Evolutionary conservation across 169 alveolate genomes (phyloP), one percentile per base, ranked within the genome.

Genomic region (Besnoitia besnoiti): DNA sequence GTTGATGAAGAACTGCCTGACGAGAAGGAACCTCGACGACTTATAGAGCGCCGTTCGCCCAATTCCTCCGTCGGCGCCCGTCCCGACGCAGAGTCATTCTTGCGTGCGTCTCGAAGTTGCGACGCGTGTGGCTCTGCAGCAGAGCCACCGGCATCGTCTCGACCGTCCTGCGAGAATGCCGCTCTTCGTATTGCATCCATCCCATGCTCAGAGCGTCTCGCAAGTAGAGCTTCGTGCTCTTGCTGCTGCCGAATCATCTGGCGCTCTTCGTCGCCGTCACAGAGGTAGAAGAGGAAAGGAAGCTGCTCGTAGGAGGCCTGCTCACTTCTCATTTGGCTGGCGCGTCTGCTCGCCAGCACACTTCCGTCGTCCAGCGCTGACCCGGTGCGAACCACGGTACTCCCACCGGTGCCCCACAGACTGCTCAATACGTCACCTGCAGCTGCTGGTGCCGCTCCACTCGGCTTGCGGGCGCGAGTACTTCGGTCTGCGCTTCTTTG

Each of bases 181-280:
- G 67, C 67, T 1, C 67, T 16, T 16, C 30, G 30, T 3, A 55
- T 5, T 3, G n/a, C n/a, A n/a, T n/a, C n/a, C n/a, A n/a, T n/a
- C n/a, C n/a, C n/a, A n/a, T n/a, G n/a, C n/a, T n/a, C n/a, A n/a
- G n/a, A n/a, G n/a, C n/a, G n/a, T n/a, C n/a, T n/a, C n/a, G n/a
- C n/a, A n/a, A n/a, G n/a, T 55, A n/a, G 30, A 1, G 67, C 4
- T n/a, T 21, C 1, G 33, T 55, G 67, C 67, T 19, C 67, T 1
- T 73, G 82, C 82, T 73, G 82, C 14, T 73, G 82, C 3, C 16
- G 44, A n/a, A 73, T 35, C 82, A 73, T 73, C 46, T 73, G 82
- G 27, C 82, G 39, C 47, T 73, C 82, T 73, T 73, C 82, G 1
- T 73, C 82, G 3, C 24, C 82, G 46, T n/a, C 82, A 42, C 82